Evolutionary conservation across 805 yeast genomes (phyloP).

Genomic region (Candida ortonii): DNA sequence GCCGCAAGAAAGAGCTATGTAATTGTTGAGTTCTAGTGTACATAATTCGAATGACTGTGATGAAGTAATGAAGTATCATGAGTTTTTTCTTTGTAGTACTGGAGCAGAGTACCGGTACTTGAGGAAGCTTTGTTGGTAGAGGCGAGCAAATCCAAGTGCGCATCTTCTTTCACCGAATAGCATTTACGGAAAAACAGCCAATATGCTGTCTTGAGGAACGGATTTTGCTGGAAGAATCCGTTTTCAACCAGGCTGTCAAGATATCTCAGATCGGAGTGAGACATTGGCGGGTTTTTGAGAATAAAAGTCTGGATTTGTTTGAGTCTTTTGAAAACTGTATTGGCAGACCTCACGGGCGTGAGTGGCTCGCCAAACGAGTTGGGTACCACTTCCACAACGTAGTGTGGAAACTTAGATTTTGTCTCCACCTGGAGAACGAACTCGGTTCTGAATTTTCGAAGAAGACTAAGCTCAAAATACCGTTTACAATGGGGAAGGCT

Average conservation of each 20-base stretch:
- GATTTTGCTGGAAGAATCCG: slow-evolving; percentile 3
- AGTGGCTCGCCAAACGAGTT: slow-evolving; percentile 26
- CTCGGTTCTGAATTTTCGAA: slow-evolving; percentile 13
- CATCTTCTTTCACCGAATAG: slow-evolving; percentile 19
- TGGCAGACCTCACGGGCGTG: slow-evolving; percentile 14
- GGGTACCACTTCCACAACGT: slow-evolving; percentile 15
- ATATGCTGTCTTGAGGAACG: slow-evolving; percentile 16
- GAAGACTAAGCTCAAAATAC: not conserved
- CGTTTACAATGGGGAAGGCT: too few relatives aligned
- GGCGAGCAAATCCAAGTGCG: slow-evolving; percentile 9
- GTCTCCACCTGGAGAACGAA: slow-evolving; percentile 11
- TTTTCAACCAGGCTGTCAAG: slow-evolving; percentile 12
- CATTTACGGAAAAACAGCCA: slow-evolving; percentile 11
- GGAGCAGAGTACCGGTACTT: slow-evolving; percentile 11
- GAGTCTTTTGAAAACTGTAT: slow-evolving; percentile 16
- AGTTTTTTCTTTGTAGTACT: slow-evolving; percentile 8
- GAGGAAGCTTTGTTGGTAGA: slow-evolving; percentile 4
- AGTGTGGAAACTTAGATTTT: slow-evolving; percentile 15
- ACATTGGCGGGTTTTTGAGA: slow-evolving; percentile 17
- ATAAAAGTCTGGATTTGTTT: slow-evolving; percentile 14
- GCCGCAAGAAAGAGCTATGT: slow-evolving; percentile 37
- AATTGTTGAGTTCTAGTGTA: slow-evolving; percentile 29
- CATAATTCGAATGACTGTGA: slow-evolving; percentile 1
- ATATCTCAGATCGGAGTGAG: slow-evolving; percentile 15
- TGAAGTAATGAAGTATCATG: slow-evolving; percentile 2